Conservation (phyloP, 805 yeast species). For the Myxozyma melibiosi region DNA sequence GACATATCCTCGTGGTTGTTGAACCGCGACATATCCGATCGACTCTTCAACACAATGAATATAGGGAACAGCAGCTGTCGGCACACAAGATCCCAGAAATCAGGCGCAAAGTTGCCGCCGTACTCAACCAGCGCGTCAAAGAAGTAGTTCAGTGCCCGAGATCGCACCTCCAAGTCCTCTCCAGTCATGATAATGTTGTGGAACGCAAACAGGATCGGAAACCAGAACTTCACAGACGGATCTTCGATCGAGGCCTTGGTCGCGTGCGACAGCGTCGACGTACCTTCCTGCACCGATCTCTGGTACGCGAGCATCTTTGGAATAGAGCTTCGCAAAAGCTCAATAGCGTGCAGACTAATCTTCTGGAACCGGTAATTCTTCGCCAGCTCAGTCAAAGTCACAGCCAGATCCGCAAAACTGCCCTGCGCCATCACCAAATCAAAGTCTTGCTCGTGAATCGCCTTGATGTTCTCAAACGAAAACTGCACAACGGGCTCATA, state of each 20-base stretch:
- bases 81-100: constrained; percentile 83
- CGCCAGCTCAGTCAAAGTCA: constrained; percentile 76
- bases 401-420: constrained; percentile 64
- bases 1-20: constrained; percentile 81
- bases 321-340: constrained; percentile 65
- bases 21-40: constrained; percentile 70
- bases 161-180: constrained; percentile 90
- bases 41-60: constrained; percentile 73
- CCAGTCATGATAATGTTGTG: constrained; percentile 91
- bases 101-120: constrained; percentile 73
- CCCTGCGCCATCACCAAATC: constrained; percentile 70
- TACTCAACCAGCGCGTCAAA: constrained; percentile 79
- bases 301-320: constrained; percentile 54
- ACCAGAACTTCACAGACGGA: constrained; percentile 58
- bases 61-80: constrained; percentile 83
- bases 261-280: constrained; percentile 10
- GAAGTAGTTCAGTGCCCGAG: constrained; percentile 78
- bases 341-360: constrained; percentile 76
- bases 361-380: constrained; percentile 83
- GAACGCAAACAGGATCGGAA: constrained; percentile 81
- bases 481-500: constrained; percentile 61
- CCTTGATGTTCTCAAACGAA: constrained; percentile 63
- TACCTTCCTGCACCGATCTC: constrained; percentile 26
- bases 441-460: constrained; percentile 63
- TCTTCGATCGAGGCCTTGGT: constrained; percentile 37